Evolutionary conservation across 2,329 filamentous ascomycete genomes (phyloP).

Genomic region (Pseudogymnoascus sp.): DNA sequence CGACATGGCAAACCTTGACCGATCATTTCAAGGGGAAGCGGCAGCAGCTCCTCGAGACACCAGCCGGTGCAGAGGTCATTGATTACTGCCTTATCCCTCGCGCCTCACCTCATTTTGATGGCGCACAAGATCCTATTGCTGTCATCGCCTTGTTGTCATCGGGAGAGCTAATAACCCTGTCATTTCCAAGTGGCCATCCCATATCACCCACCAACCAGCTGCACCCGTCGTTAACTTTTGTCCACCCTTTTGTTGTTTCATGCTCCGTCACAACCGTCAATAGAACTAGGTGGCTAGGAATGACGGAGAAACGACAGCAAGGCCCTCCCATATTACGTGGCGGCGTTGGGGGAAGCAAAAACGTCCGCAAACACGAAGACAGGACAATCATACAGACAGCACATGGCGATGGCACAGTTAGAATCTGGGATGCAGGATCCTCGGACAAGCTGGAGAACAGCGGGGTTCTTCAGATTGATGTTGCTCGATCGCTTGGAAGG

Average conservation of each 20-base stretch:
- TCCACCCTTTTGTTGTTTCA: slow-evolving; percentile 80
- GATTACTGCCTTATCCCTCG: slow-evolving; percentile 82
- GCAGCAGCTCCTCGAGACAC: slow-evolving; percentile 64
- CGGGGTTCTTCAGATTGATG: slow-evolving; percentile 72
- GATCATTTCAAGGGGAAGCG: slow-evolving; percentile 74
- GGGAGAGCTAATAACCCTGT: slow-evolving; percentile 82
- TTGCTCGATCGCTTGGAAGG: slow-evolving; percentile 74
- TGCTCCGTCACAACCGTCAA: slow-evolving; percentile 66
- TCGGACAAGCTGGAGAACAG: slow-evolving; percentile 90
- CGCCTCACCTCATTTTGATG: slow-evolving; percentile 73
- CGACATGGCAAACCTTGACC: slow-evolving; percentile 75
- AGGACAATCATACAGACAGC: slow-evolving; percentile 79
- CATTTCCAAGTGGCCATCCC: slow-evolving; percentile 84
- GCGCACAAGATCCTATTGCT: slow-evolving; percentile 85
- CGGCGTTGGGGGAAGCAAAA: slow-evolving; percentile 63
- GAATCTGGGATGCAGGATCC: slow-evolving; percentile 87
- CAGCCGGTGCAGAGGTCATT: slow-evolving; percentile 65
- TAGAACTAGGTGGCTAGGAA: slow-evolving; percentile 76
- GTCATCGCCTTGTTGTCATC: slow-evolving; percentile 72
- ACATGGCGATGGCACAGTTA: slow-evolving; percentile 85
- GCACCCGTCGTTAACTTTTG: slow-evolving; percentile 76
- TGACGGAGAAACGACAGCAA: slow-evolving; percentile 74
- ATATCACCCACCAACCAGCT: slow-evolving; percentile 91
- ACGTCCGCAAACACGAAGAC: slow-evolving; percentile 69
- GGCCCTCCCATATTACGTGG: slow-evolving; percentile 74